Evolutionary conservation across 352 stramenopile species (phyloP).

Genomic region (Phytopythium oedochilum): DNA sequence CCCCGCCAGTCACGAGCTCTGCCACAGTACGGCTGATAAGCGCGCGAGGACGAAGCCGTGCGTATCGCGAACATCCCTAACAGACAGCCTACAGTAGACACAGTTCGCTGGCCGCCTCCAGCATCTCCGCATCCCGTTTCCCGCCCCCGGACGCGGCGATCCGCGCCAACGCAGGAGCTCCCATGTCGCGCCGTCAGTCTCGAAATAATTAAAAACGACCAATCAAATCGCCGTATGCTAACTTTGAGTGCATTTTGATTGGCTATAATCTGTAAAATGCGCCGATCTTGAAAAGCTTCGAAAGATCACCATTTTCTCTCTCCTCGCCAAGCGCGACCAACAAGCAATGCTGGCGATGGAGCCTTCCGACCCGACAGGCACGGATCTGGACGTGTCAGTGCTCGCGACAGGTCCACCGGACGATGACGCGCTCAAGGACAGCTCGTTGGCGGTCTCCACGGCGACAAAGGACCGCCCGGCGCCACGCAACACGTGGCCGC

Average conservation of each 20-base stretch:
- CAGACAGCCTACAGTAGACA: neutral
- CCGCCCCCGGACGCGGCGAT: neutral
- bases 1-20: conserved; percentile 16
- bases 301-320: conserved; percentile 2
- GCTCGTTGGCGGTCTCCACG: neutral
- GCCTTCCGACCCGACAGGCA: conserved; percentile 6
- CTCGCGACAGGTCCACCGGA: neutral
- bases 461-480: conserved; percentile 1
- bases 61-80: neutral
- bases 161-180: neutral
- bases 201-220: no score
- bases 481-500: conserved; percentile 6
- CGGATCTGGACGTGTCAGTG: neutral
- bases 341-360: conserved; percentile 17
- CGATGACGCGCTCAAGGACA: neutral
- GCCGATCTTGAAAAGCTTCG: conserved; percentile 26
- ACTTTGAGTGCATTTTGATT: neutral
- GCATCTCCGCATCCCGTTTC: neutral
- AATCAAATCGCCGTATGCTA: no score
- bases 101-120: conserved; percentile 11
- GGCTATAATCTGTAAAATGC: neutral
- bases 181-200: neutral
- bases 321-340: conserved; percentile 10
- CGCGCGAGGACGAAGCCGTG: no score
- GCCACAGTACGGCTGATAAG: no score